Evolutionary conservation across 129 eudicot species (phyloP), one percentile per base, ranked within the genome.

Genomic region (Arctium lappa): DNA sequence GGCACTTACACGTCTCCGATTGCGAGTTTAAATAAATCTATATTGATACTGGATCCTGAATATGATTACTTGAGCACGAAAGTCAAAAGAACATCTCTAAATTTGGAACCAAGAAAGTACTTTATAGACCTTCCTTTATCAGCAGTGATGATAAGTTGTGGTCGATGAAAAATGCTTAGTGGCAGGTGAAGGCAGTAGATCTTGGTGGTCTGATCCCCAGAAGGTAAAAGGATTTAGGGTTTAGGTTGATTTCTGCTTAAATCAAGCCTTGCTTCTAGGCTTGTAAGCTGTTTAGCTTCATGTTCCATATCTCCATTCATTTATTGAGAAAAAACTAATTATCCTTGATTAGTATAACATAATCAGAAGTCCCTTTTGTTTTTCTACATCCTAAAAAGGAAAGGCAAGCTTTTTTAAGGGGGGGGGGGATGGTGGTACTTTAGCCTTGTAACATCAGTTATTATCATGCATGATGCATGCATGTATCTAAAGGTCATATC

Each of bases 181-280:
- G 18, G 12, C 18, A 15, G 63, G 63, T 53, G 44, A 32, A 27
- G 40, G 50, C 32, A 76, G 22, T 75, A 27, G 65, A 29, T 75
- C 62, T 48, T 78, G 65, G 73, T 38, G 81, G 81, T n/a, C 36
- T 38, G 81, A 73, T n/a, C 36, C 29, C 56, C 73, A 15, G 63
- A 18, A 34, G 60, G 72, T 63, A 78, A 78, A 22, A 63, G 29
- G 81, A 32, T 77, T 62, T 62, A 36, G 29, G 81, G 53, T 77
- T 34, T 62, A 36, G 73, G 56, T 63, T 66, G 56, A 18, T 62
- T 37, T 77, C 33, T 34, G 36, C 65, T 27, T 63, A 27, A 27
- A 60, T 77, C 36, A 77, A 77, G 53, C 11, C 62, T 78, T 63
- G 80, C 73, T 78, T 78, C 37, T 63, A 38, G 81, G 73, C 36